Base-by-base conservation (phyloP, 257 asterid genomes). In the Solanum boliviense region DNA sequence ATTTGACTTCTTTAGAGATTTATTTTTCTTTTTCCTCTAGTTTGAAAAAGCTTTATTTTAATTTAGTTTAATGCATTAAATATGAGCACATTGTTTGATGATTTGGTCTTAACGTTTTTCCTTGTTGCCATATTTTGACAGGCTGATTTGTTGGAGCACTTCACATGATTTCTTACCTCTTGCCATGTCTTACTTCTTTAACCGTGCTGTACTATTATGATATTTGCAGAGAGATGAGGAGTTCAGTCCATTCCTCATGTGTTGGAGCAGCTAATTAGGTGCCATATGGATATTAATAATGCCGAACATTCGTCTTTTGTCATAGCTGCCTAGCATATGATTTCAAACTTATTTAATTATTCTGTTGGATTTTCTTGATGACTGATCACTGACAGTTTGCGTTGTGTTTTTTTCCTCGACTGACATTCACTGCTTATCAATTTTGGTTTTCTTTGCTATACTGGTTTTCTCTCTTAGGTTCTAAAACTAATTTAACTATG, bases 131-230 rank as follows among this genome's bases (percentile, higher is more conserved):
- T 88, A 91, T 94, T 89, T 95, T 93, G 90, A 94, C 99, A 95
- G 98, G 99, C 92, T 91, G 94, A 88, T 93, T 90, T 95, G 93
- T 94, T 93, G 99, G 99, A 94, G 98, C 95, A 89, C 92, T 89
- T 93, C 93, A 88, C 98, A 95, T 94, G 95, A 95, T 96, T 92
- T 95, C 92, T 94, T 88, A 93, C 94, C 94, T 93, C 93, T 94
- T 94, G 94, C 98, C 94, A 94, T 95, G 94, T 93, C 93, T 95
- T 91, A 86, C 92, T 94, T 96, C 91, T 91, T 89, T 89, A 96
- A 96, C 96, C 96, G 94, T 94, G 95, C 91, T 93, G 98, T 94
- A 94, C 95, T 96, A 95, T 96, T 96, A 86, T 95, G 85, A 81
- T 58, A 48, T 81, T 81, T 81, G 98, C 98, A 96, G 99, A 94